Base-by-base conservation (phyloP, 2,329 filamentous ascomycete species). In the Alternaria alternata region DNA sequence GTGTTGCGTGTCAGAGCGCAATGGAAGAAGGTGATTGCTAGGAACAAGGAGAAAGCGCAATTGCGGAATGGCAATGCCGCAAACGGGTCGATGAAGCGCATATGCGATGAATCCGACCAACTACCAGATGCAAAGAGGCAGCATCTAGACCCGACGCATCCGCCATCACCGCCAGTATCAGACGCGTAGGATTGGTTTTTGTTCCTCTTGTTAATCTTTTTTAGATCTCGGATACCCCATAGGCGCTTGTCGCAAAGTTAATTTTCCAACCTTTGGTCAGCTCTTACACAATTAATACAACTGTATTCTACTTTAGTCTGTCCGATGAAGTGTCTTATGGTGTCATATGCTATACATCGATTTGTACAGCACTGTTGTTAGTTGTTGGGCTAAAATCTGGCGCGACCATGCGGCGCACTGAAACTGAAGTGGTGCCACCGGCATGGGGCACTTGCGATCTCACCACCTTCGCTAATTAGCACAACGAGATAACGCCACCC, bases 21-120 rank as follows among this genome's bases (percentile, higher is more conserved):
- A 48, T 78, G 75, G 75, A 76, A 70, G 55, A 74, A 64, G 34
- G 52, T 74, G 14, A 42, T 75, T 4, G 49, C 57, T 16, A 70
- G 59, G 59, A 69, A 57, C 24, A 65, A 60, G 32, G 58, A 69
- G 20, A 61, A 66, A 7, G n/a, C 61, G 57, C n/a, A 67, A 53
- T 30, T 49, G 24, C 9, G 44, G 28, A 9, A 11, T 30, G 28
- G 9, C 28, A 30, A 30, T 11, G 3, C 28, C 63, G 20, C 55
- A 12, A 26, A 20, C 5, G 49, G 62, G 36, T 63, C 60, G 16
- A 61, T 61, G 57, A 74, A 75, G 62, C 68, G 72, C 9, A 32
- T 28, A 11, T 56, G 56, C 22, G 67, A 68, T 16, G 66, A 51
- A 7, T n/a, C 56, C 16, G 65, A 68, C 16, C 58, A 64, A 3